Evolutionary conservation across 2,329 filamentous ascomycete genomes (phyloP).

Genomic region (Diplodia corticola): DNA sequence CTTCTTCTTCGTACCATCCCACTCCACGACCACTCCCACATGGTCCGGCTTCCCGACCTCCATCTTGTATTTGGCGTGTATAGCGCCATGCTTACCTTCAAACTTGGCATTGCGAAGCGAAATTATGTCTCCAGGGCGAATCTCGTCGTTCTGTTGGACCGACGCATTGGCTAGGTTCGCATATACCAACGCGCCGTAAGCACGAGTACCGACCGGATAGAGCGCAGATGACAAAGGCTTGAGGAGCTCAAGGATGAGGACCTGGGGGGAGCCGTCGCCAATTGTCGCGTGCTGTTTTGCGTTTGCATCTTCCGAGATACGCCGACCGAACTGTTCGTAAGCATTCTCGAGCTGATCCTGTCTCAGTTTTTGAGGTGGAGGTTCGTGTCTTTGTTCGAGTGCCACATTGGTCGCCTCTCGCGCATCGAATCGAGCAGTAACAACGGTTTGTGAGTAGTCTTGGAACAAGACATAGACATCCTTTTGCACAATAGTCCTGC

Average conservation of each 20-base stretch:
- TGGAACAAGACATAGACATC: slow-evolving; percentile 86
- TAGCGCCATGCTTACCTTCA: slow-evolving; percentile 89
- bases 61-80: slow-evolving; percentile 89
- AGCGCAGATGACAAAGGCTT: slow-evolving; percentile 72
- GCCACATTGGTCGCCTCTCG: slow-evolving; percentile 70
- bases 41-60: slow-evolving; percentile 90
- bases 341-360: slow-evolving; percentile 92
- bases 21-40: slow-evolving; percentile 88
- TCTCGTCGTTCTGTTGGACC: slow-evolving; percentile 87
- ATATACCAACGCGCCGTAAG: slow-evolving; percentile 91
- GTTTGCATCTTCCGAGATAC: slow-evolving; percentile 69
- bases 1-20: slow-evolving; percentile 99
- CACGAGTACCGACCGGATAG: slow-evolving; percentile 78
- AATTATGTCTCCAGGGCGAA: slow-evolving; percentile 88
- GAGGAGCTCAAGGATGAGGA: slow-evolving; percentile 77
- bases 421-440: slow-evolving; percentile 77
- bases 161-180: slow-evolving; percentile 93
- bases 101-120: slow-evolving; percentile 91
- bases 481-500: slow-evolving; percentile 71
- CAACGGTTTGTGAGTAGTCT: slow-evolving; percentile 93
- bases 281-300: slow-evolving; percentile 77
- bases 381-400: slow-evolving; percentile 83
- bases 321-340: slow-evolving; percentile 77
- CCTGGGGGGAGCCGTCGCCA: slow-evolving; percentile 78
- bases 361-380: slow-evolving; percentile 75